Percentiles rank a stretch among this genome's conserved stretches.
phyloP scores from a whole-genome alignment of 31 red algal genomes.

The Odonthalia washingtoniensis region DNA sequence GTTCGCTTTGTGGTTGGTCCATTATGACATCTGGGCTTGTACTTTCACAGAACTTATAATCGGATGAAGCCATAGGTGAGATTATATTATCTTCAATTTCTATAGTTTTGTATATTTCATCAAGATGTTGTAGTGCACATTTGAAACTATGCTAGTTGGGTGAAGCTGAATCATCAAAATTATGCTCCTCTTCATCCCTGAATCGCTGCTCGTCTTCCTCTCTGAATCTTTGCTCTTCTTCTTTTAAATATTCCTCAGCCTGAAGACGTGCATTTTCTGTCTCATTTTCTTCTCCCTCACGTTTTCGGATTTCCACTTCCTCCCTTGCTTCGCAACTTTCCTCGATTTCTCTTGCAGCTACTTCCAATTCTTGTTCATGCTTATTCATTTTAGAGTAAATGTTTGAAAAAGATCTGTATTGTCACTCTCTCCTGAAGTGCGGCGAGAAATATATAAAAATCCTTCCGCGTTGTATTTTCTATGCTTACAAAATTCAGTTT shows the following conservation, averaged over 20 bases:
- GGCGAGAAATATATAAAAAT: slow-evolving; percentile 17
- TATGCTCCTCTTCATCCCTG: neutral
- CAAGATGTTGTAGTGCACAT: no score
- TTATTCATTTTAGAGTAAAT: neutral
- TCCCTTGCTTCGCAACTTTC: slow-evolving; percentile 34
- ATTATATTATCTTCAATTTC: no score
- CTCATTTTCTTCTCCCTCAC: slow-evolving; percentile 44
- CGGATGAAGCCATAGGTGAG: no score
- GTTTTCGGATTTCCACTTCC: no score
- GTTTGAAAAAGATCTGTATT: neutral
- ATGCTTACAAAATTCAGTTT: no score
- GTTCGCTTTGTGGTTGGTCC: no score
- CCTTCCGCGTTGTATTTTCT: slow-evolving; percentile 25
- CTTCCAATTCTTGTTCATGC: neutral
- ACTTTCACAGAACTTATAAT: no score
- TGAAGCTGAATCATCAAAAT: neutral
- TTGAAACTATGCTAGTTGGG: neutral
- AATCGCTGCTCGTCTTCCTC: no score
- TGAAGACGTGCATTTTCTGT: slow-evolving; percentile 6
- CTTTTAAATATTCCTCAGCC: slow-evolving; percentile 31
- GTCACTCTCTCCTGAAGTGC: neutral
- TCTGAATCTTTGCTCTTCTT: slow-evolving; percentile 24
- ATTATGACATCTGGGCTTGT: no score
- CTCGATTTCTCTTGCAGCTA: neutral
- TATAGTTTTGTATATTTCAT: no score